Conservation (phyloP, 352 stramenopile genomes). For the Phytophthora rubi region DNA sequence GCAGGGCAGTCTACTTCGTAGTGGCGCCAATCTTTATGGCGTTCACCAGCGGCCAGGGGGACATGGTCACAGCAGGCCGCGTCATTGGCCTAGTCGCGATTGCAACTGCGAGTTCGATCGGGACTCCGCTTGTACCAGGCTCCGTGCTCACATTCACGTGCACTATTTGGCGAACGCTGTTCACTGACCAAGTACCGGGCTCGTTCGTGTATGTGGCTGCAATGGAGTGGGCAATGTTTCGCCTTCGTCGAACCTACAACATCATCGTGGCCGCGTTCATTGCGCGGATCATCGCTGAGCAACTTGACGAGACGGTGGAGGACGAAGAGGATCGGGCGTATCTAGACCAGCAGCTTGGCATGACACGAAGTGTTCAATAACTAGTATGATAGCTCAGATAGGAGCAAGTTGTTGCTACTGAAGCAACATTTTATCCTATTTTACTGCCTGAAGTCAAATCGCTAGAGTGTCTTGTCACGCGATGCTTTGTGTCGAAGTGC, state of each 20-base stretch:
- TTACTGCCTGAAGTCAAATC: neutral
- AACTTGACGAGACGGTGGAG: slow-evolving; percentile 74
- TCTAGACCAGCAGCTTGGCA: slow-evolving; percentile 47
- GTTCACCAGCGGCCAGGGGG: slow-evolving; percentile 52
- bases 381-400: neutral
- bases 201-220: slow-evolving; percentile 51
- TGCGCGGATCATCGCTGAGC: slow-evolving; percentile 69
- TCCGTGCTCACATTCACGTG: slow-evolving; percentile 53
- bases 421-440: neutral
- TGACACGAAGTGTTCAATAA: slow-evolving; percentile 28
- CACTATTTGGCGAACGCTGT: slow-evolving; percentile 63
- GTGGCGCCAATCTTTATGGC: slow-evolving; percentile 66
- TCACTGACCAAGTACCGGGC: slow-evolving; percentile 42
- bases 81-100: slow-evolving; percentile 53
- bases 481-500: slow-evolving; percentile 9
- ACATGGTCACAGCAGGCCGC: slow-evolving; percentile 47
- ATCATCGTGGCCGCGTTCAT: slow-evolving; percentile 72
- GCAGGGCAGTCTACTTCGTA: slow-evolving; percentile 61
- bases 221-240: slow-evolving; percentile 64
- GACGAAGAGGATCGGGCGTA: slow-evolving; percentile 68
- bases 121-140: slow-evolving; percentile 43
- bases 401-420: too few species aligned
- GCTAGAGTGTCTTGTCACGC: slow-evolving; percentile 16
- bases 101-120: slow-evolving; percentile 61
- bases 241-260: slow-evolving; percentile 67